Percentiles rank a stretch among this genome's conserved stretches.
phyloP scores from a whole-genome alignment of 176 grass and related monocot species.

The Rhynchospora breviuscula region DNA sequence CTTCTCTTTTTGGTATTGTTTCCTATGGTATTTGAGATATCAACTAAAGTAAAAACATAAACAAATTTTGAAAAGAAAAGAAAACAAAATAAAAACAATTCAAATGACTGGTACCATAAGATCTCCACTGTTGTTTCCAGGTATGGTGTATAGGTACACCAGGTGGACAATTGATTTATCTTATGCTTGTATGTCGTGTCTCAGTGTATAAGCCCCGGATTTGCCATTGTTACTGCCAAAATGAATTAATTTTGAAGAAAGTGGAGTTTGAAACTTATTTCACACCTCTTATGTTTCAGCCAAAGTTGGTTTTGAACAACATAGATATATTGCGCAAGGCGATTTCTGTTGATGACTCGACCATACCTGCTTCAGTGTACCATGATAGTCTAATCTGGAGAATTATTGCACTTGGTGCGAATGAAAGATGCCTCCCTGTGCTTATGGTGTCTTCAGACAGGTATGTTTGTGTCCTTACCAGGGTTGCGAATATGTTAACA shows the following conservation, averaged over 20 bases:
- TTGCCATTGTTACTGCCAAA: not conserved
- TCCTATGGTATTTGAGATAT: not conserved
- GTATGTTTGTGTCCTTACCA: constrained; percentile 28
- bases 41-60: not conserved
- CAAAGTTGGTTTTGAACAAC: constrained; percentile 91
- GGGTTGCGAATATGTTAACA: not conserved
- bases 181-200: not conserved
- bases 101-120: not conserved
- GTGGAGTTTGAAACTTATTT: not conserved
- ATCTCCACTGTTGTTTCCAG: not conserved
- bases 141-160: not conserved
- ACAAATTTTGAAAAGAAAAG: not conserved
- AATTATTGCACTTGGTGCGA: constrained; percentile 71
- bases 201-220: not conserved
- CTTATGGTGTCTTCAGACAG: constrained; percentile 83
- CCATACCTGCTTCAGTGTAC: constrained; percentile 58
- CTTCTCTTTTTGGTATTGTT: not conserved
- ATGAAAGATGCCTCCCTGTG: constrained; percentile 77
- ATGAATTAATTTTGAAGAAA: constrained; percentile 8
- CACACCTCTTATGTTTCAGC: constrained; percentile 33
- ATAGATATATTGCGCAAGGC: constrained; percentile 72
- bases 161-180: not conserved
- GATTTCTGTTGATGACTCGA: constrained; percentile 42
- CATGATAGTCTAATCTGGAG: constrained; percentile 95
- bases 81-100: not conserved